Evolutionary conservation across 2,329 filamentous ascomycete species (phyloP).

Genomic region (Hymenoscyphus fructigenus): DNA sequence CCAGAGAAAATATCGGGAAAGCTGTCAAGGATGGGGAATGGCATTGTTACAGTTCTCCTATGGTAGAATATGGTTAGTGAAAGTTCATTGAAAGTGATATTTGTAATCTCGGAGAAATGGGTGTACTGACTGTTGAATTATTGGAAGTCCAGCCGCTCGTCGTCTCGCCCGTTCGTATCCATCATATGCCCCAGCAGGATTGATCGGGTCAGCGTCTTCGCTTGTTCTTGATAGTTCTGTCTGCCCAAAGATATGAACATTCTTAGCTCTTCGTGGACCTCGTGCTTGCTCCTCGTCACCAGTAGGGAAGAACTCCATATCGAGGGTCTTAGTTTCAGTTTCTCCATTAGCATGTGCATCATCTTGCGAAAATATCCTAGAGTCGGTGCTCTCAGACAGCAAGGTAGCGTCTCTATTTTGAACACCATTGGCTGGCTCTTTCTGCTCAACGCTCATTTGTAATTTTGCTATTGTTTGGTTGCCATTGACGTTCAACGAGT

Average conservation of each 20-base stretch:
- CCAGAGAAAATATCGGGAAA: constrained; percentile 72
- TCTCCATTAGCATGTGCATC: constrained; percentile 30
- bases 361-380: constrained; percentile 17
- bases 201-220: constrained; percentile 22
- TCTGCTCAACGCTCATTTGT: constrained; percentile 53
- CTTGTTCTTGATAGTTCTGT: constrained; percentile 36
- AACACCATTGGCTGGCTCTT: constrained; percentile 23
- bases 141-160: constrained; percentile 35
- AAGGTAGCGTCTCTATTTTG: constrained; percentile 14
- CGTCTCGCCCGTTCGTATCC: constrained; percentile 36
- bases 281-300: constrained; percentile 31
- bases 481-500: constrained; percentile 71
- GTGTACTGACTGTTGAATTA: constrained; percentile 35
- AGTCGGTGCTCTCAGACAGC: constrained; percentile 20
- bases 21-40: constrained; percentile 78
- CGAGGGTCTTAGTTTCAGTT: constrained; percentile 34
- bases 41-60: constrained; percentile 48
- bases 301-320: constrained; percentile 39
- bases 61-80: constrained; percentile 21
- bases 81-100: not conserved
- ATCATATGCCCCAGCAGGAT: constrained; percentile 29
- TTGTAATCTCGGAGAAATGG: not conserved
- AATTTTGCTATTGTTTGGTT: constrained; percentile 77
- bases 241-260: constrained; percentile 40
- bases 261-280: constrained; percentile 25